Conservation (phyloP, 2,329 filamentous ascomycete species). For the Nemania abortiva region DNA sequence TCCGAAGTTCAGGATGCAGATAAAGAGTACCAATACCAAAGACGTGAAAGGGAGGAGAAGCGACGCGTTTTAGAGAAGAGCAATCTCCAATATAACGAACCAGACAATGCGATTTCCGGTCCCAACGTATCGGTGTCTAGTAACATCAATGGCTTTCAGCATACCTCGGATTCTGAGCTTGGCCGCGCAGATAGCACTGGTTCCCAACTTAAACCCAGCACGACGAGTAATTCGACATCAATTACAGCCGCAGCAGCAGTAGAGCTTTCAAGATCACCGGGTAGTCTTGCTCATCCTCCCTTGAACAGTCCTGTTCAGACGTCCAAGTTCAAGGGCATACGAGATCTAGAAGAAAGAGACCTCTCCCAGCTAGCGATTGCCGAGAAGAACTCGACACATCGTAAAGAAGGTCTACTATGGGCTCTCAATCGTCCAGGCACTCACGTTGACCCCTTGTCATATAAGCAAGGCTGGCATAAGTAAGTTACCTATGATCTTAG, state of each 20-base stretch:
- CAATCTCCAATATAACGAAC: conserved; percentile 78
- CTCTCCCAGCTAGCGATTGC: conserved; percentile 62
- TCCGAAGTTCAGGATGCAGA: conserved; percentile 92
- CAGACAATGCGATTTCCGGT: conserved; percentile 67
- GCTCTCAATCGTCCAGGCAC: conserved; percentile 91
- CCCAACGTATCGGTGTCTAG: conserved; percentile 52
- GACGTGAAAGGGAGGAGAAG: conserved; percentile 96
- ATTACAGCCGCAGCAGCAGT: conserved; percentile 50
- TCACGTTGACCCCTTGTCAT: conserved; percentile 92
- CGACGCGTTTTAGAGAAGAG: conserved; percentile 89
- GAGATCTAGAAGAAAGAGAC: conserved; percentile 90
- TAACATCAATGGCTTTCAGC: conserved; percentile 60
- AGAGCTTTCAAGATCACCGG: conserved; percentile 69
- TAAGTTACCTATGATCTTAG: conserved; percentile 59
- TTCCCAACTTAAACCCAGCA: conserved; percentile 71
- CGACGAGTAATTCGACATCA: conserved; percentile 59
- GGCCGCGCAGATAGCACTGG: conserved; percentile 80
- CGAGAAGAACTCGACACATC: conserved; percentile 73
- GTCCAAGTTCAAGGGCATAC: conserved; percentile 87
- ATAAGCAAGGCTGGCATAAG: conserved; percentile 99
- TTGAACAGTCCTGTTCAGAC: conserved; percentile 65
- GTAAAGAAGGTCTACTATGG: conserved; percentile 96
- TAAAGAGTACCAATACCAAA: conserved; percentile 95
- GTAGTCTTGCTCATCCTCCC: conserved; percentile 61
- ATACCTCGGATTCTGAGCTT: conserved; percentile 75